Percentiles rank a stretch among this genome's conserved stretches.
phyloP scores from a whole-genome alignment of 2,329 filamentous ascomycete species.

The Microcyclospora tardicrescens region DNA sequence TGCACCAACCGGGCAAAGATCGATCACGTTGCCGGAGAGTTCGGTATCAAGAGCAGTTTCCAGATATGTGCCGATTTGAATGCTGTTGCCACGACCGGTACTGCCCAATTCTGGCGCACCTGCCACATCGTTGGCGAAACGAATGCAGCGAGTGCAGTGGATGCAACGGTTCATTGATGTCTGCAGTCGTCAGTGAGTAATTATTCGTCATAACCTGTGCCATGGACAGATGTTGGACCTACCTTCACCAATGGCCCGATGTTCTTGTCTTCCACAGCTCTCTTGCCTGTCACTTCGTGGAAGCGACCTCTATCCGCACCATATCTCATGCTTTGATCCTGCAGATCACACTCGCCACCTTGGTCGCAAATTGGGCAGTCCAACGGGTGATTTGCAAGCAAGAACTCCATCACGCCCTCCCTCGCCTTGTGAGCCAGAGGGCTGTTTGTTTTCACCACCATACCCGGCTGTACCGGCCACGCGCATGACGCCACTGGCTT shows the following conservation, averaged over 20 bases:
- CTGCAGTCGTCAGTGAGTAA: constrained; percentile 22
- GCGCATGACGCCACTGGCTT: constrained; percentile 98
- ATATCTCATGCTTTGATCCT: constrained; percentile 99
- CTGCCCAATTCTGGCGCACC: constrained; percentile 92
- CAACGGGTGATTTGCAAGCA: constrained; percentile 89
- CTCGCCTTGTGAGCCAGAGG: constrained; percentile 92
- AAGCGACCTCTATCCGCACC: constrained; percentile 91
- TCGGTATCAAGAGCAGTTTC: constrained; percentile 90
- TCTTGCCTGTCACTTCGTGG: constrained; percentile 90
- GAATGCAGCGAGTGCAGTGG: constrained; percentile 94
- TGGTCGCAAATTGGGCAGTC: constrained; percentile 98
- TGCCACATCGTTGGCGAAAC: constrained; percentile 94
- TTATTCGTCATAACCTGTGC: background rate
- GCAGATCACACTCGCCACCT: constrained; percentile 95
- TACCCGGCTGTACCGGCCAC: constrained; percentile 95
- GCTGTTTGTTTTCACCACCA: constrained; percentile 98
- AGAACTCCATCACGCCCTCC: constrained; percentile 98
- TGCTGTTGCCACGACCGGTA: constrained; percentile 85
- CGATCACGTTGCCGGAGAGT: constrained; percentile 92
- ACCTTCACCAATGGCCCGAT: constrained; percentile 90
- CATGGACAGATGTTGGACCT: constrained; percentile 2
- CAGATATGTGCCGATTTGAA: constrained; percentile 96
- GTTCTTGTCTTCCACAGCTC: constrained; percentile 98
- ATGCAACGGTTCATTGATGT: constrained; percentile 99
- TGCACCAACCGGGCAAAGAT: constrained; percentile 93